Evolutionary conservation across 2,329 filamentous ascomycete genomes (phyloP), one percentile per base, ranked within the genome.

Genomic region (Alternaria alternata): DNA sequence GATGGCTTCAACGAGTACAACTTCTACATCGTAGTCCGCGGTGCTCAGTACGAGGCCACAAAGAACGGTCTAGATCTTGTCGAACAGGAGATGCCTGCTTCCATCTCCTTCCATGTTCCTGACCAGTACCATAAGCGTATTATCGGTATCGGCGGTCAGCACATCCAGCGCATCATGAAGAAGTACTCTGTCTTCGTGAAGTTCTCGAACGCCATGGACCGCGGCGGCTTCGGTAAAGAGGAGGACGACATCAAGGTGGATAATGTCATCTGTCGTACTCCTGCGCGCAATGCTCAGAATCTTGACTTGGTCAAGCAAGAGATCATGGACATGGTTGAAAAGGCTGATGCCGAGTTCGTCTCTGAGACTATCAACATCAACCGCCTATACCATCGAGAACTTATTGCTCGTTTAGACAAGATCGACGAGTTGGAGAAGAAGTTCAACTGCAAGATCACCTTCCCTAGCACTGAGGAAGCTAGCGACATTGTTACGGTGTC

Each of bases 111-210:
- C 85, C 95, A 99, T 75, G 95, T 99, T 28, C 95, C 95, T 4
- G 95, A 99, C 73, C 95, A 98, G 80, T 99, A 99, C 77, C 95
- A 99, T 81, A 99, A 99, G 83, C 93, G 95, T 49, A 99, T 99
- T 75, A 99, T 99, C 65, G 95, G 95, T 53, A 98, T 99, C 72
- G 95, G 95, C 62, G 95, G 95, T 9, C 94, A 98, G 78, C 95
- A 99, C 75, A 99, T 99, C 69, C 95, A 99, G 80, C 92, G 94
- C 56, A 98, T 99, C 82, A 99, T 99, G 95, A 98, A 99, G 84
- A 98, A 98, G 81, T 96, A 99, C 81, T 98, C 95, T 0, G 95
- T 99, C 69, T 99, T 99, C 72, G 95, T 99, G 82, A 99, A 99
- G 78, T 99, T 99, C 75, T 97, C 93, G 66, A 99, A 99, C 72